Evolutionary conservation across 2,329 filamentous ascomycete species (phyloP).

Genomic region (Calonectria hongkongensis): DNA sequence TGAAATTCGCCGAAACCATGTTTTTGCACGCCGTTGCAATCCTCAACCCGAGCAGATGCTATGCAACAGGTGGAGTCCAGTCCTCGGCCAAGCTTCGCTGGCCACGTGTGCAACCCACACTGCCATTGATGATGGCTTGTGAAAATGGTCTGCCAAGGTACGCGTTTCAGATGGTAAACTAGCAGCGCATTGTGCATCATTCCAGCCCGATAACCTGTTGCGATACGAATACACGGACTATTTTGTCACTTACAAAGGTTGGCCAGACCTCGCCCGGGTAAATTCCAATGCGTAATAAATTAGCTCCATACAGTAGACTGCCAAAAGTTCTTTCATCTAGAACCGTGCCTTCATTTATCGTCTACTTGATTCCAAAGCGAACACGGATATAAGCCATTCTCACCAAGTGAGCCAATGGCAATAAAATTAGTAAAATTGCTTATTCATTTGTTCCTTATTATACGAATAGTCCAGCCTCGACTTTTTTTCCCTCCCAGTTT

Average conservation of each 20-base stretch:
- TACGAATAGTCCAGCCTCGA: too few species aligned
- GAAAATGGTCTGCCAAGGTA: slow-evolving; percentile 9
- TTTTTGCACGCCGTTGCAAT: slow-evolving; percentile 11
- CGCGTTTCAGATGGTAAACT: slow-evolving; percentile 10
- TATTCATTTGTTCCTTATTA: too few species aligned
- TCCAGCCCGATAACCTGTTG: neutral
- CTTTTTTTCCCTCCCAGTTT: too few species aligned
- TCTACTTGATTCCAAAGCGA: too few species aligned
- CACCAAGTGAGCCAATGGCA: too few species aligned
- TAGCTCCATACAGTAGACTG: too few species aligned
- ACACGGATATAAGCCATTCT: too few species aligned
- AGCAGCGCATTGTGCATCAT: slow-evolving; percentile 11
- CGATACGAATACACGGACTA: neutral
- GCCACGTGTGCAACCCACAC: slow-evolving; percentile 27
- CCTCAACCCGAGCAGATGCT: slow-evolving; percentile 4
- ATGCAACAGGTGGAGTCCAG: slow-evolving; percentile 19
- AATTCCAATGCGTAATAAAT: slow-evolving; percentile 12
- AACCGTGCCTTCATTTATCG: too few species aligned
- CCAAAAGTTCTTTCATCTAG: too few species aligned
- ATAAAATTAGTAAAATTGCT: too few species aligned
- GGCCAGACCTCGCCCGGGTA: neutral
- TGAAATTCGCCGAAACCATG: slow-evolving; percentile 15
- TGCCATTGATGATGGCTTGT: neutral
- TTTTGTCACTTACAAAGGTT: slow-evolving; percentile 4
- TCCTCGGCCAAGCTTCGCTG: neutral